Base-by-base conservation (phyloP, 305 asterid genomes). In the Fraxinus dipetala region DNA sequence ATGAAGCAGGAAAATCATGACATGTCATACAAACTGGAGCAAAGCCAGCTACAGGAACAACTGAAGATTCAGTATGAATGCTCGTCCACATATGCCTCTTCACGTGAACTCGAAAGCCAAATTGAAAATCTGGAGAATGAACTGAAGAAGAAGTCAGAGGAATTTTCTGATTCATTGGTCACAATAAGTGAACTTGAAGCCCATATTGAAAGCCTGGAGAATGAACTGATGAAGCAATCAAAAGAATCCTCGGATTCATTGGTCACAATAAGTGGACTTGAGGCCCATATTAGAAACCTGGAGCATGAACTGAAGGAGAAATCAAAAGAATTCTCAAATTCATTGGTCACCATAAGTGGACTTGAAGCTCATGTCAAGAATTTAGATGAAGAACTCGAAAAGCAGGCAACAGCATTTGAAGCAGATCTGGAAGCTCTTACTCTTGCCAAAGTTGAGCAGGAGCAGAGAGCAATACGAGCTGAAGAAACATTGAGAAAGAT, bases 31-130 rank as follows among this genome's bases (percentile, higher is more conserved):
- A 92, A 86, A 90, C 80, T 96, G 67, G 95, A 96, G 89, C 99
- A 95, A 84, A 91, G 94, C 85, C 91, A 93, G 83, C 80, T 95
- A 74, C 97, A 93, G 79, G 99, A 96, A 77, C 97, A 93, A 79
- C 91, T 96, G 48, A 94, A 93, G 85, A 86, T 95, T 92, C 98
- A 93, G 85, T 92, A 91, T n/a, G 99, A 95, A 79, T 95, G 98
- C 84, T 81, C 98, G 0, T 81, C 97, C 56, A 84, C 93, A 0
- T 90, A 87, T 84, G 89, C 89, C 16, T 51, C 87, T 20, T 82
- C 88, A 72, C 86, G 82, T 69, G 97, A 96, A 61, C 91, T 93
- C 26, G 99, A 94, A 90, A 11, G 78, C 78, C 97, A 93, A 83
- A 86, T 96, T 7, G 94, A 91, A 81, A 89, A 84, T 74, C 87